Evolutionary conservation across 192 early-diverging fungal genomes (phyloP).

Genomic region (Pilobolus umbonatus): DNA sequence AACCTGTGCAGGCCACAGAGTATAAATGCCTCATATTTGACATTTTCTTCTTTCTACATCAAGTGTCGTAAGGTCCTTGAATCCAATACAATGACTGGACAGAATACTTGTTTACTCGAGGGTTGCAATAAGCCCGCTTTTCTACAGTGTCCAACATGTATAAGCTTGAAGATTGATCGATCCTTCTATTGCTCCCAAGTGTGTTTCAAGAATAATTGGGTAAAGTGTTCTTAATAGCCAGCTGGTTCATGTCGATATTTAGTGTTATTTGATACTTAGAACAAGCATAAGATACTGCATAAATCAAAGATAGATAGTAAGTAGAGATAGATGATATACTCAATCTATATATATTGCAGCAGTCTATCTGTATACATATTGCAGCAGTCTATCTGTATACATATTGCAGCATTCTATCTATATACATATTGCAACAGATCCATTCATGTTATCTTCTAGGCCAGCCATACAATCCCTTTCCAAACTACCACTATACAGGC

Average conservation of each 20-base stretch:
- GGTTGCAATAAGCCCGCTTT: slow-evolving; percentile 64
- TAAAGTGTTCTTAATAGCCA: slow-evolving; percentile 8
- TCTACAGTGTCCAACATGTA: slow-evolving; percentile 79
- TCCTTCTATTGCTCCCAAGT: slow-evolving; percentile 77
- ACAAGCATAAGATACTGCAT: slow-evolving; percentile 4
- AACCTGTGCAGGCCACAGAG: no score
- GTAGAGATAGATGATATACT: background rate
- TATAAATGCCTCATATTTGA: no score
- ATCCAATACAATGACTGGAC: background rate
- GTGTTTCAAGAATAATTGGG: slow-evolving; percentile 76
- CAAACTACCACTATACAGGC: slow-evolving; percentile 60
- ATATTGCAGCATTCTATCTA: background rate
- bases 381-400: no score
- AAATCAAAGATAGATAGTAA: slow-evolving; percentile 8
- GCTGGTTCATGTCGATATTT: background rate
- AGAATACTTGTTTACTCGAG: slow-evolving; percentile 33
- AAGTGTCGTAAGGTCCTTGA: no score
- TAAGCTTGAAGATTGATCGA: slow-evolving; percentile 58
- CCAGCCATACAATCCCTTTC: slow-evolving; percentile 54
- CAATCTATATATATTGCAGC: background rate
- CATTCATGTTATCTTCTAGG: background rate
- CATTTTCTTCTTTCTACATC: no score
- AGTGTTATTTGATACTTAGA: background rate
- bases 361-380: background rate
- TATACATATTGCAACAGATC: background rate